A percentile compares a stretch with the other conserved stretches of the same genome.
These are phyloP conservation scores for Fusarium denticulatum DNA, from an alignment of 2,329 filamentous ascomycete genomes.

Conservation along the genomic window DNA sequence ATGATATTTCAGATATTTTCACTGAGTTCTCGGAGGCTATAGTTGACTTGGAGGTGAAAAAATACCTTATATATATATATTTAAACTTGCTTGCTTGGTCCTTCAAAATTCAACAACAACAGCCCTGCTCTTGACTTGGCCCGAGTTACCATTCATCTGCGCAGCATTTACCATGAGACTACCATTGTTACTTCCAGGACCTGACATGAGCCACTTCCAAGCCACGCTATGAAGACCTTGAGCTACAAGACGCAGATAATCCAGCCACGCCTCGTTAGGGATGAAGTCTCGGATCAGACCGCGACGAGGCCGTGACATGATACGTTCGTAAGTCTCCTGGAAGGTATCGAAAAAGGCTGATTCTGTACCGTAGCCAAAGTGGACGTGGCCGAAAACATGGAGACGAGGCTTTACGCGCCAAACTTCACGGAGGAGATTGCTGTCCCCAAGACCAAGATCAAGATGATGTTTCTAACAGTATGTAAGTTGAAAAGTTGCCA, in stretches of 20 bases:
- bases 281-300: slow-evolving; percentile 58
- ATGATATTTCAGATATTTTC: background rate
- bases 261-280: slow-evolving; percentile 58
- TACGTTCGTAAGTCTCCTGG: slow-evolving; percentile 76
- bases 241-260: slow-evolving; percentile 55
- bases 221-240: slow-evolving; percentile 59
- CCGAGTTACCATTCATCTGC: slow-evolving; percentile 64
- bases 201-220: slow-evolving; percentile 67
- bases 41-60: background rate
- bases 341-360: slow-evolving; percentile 78
- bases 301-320: slow-evolving; percentile 58
- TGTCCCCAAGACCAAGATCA: slow-evolving; percentile 75
- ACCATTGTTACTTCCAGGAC: slow-evolving; percentile 60
- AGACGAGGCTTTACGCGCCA: slow-evolving; percentile 79
- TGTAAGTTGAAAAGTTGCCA: slow-evolving; percentile 5
- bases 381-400: slow-evolving; percentile 88
- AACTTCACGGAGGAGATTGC: slow-evolving; percentile 74
- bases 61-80: background rate
- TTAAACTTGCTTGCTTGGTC: background rate
- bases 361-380: slow-evolving; percentile 77
- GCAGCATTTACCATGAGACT: slow-evolving; percentile 66
- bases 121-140: slow-evolving; percentile 55
- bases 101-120: slow-evolving; percentile 49
- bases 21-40: background rate
- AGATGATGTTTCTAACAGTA: slow-evolving; percentile 69